Evolutionary conservation across 768 basidiomycete species (phyloP).

Genomic region (Hypholoma sublateritium): DNA sequence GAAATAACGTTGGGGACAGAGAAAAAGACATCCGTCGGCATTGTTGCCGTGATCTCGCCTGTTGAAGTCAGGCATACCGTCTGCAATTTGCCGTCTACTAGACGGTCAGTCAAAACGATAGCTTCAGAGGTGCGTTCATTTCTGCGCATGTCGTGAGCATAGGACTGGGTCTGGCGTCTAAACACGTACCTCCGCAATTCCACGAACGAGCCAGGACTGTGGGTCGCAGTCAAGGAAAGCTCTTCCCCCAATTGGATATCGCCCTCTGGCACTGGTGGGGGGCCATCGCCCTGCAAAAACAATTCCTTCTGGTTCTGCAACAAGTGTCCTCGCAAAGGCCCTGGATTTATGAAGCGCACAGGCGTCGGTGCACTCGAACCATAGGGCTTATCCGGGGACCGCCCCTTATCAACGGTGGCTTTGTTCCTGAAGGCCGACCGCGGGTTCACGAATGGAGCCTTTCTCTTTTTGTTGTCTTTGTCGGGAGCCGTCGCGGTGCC

Average conservation of each 20-base stretch:
- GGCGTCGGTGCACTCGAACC: not conserved
- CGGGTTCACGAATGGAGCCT: not conserved
- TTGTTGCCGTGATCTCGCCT: not conserved
- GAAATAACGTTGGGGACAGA: constrained; percentile 1
- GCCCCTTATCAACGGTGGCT: not conserved
- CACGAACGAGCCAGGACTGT: constrained; percentile 46
- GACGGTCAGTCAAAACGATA: constrained; percentile 28
- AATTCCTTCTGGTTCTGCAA: not conserved
- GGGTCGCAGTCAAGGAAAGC: not conserved
- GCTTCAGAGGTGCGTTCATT: constrained; percentile 25
- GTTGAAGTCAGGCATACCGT: not conserved
- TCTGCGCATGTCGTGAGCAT: constrained; percentile 1
- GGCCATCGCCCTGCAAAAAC: not conserved
- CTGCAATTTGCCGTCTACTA: not conserved
- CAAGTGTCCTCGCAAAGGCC: not conserved
- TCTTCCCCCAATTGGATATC: constrained; percentile 7
- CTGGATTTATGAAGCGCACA: not conserved
- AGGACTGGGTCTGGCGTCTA: not conserved
- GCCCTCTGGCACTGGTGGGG: not conserved
- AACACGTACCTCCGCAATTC: constrained; percentile 48
- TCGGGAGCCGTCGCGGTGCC: too few species aligned
- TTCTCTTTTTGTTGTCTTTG: not conserved
- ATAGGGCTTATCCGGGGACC: not conserved
- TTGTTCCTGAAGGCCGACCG: not conserved
- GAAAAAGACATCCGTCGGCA: not conserved